These are phyloP conservation scores for Ammopiptanthus mongolicus DNA, from an alignment of 306 rosid genomes.

Conservation along the genomic window DNA sequence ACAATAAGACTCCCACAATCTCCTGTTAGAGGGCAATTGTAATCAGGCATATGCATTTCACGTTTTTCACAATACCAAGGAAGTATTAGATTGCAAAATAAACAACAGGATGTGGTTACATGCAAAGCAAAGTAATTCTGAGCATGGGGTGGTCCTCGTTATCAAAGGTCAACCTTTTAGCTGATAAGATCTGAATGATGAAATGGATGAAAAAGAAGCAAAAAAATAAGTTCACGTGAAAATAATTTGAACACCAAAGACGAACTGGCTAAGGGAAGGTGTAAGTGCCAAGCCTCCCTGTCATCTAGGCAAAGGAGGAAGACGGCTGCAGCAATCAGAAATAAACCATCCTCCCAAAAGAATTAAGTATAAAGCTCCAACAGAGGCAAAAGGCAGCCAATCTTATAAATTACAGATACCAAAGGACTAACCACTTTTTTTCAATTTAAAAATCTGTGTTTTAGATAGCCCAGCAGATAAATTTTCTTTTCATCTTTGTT, in stretches of 20 bases:
- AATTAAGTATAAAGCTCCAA: not conserved
- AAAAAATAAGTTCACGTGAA: not conserved
- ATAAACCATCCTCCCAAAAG: not conserved
- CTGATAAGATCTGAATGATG: not conserved
- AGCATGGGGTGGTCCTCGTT: not conserved
- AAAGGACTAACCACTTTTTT: not conserved
- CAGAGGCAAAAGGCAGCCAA: not conserved
- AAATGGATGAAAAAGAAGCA: not conserved
- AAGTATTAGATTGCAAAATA: slow-evolving; percentile 13
- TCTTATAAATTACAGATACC: not conserved
- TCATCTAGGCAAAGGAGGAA: not conserved
- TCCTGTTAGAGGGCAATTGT: not conserved
- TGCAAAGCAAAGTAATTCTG: slow-evolving; percentile 4
- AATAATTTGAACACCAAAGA: not conserved
- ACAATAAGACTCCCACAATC: not conserved
- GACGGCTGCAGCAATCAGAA: not conserved
- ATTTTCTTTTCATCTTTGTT: not conserved
- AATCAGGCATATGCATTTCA: not conserved
- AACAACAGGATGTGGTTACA: slow-evolving; percentile 1
- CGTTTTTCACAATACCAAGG: not conserved
- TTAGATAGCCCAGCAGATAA: not conserved
- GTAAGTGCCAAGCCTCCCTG: not conserved
- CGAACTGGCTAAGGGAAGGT: not conserved
- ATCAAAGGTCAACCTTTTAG: not conserved
- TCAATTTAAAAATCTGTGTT: not conserved